Conservation (phyloP, 2,329 filamentous ascomycete genomes). For the Cladosporium velox region DNA sequence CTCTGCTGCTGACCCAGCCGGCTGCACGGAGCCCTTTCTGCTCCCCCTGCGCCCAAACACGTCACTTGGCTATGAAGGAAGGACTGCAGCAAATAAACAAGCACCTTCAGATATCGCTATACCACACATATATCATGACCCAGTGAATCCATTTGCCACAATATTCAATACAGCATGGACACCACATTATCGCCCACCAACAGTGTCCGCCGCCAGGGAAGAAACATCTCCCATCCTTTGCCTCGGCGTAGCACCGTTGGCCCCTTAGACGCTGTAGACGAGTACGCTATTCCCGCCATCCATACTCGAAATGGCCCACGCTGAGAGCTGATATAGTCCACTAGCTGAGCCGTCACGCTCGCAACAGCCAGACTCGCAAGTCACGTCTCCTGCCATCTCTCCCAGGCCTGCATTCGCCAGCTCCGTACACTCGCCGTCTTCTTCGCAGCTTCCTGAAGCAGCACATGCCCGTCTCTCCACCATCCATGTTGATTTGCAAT, state of each 20-base stretch:
- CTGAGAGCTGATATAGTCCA: slow-evolving; percentile 32
- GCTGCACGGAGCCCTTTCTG: slow-evolving; percentile 1
- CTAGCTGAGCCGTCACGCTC: slow-evolving; percentile 24
- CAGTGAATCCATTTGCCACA: neutral
- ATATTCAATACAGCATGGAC: slow-evolving; percentile 25
- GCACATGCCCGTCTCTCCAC: slow-evolving; percentile 14
- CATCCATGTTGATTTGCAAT: slow-evolving; percentile 70
- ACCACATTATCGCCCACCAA: slow-evolving; percentile 31
- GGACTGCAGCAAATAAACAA: neutral
- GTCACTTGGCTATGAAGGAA: neutral
- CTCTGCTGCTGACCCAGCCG: neutral
- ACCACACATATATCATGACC: neutral
- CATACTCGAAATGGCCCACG: neutral
- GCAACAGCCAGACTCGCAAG: slow-evolving; percentile 25
- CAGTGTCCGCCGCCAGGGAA: slow-evolving; percentile 33
- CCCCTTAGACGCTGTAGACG: slow-evolving; percentile 68
- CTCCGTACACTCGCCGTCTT: slow-evolving; percentile 15
- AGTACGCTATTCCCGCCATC: slow-evolving; percentile 58
- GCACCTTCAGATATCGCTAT: neutral
- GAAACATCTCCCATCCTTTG: slow-evolving; percentile 41
- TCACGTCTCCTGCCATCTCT: slow-evolving; percentile 29
- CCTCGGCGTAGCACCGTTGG: slow-evolving; percentile 73
- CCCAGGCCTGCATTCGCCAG: slow-evolving; percentile 16
- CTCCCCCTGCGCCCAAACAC: neutral
- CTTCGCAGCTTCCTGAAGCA: slow-evolving; percentile 26